Evolutionary conservation across 1,139 yeast genomes (phyloP).

Genomic region (Pichia sp.): DNA sequence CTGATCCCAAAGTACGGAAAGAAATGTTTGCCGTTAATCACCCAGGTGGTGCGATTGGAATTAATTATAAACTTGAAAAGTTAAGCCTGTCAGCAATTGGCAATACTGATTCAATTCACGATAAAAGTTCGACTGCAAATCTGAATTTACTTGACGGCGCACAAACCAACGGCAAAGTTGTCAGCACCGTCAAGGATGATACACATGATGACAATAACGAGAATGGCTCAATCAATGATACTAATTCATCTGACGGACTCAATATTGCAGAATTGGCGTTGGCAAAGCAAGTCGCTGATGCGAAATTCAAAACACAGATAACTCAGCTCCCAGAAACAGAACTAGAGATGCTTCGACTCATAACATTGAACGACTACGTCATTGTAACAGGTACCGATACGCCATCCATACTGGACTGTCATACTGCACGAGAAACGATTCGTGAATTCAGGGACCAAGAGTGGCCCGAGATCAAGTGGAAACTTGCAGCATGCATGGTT

Average conservation of each 20-base stretch:
- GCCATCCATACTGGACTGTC: slow-evolving; percentile 15
- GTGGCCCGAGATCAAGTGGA: slow-evolving; percentile 23
- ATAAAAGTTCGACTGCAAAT: background rate
- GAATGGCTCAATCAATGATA: background rate
- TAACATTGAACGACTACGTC: slow-evolving; percentile 31
- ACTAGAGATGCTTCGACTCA: slow-evolving; percentile 25
- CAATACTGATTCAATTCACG: background rate
- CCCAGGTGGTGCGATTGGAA: slow-evolving; percentile 90
- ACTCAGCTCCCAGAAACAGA: slow-evolving; percentile 24
- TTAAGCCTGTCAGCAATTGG: slow-evolving; percentile 2
- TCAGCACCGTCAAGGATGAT: too few relatives aligned
- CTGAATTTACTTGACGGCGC: too few relatives aligned
- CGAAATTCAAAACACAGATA: slow-evolving; percentile 18
- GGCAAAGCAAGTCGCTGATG: slow-evolving; percentile 15
- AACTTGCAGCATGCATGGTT: slow-evolving; percentile 10
- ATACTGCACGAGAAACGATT: slow-evolving; percentile 16
- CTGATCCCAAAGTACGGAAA: slow-evolving; percentile 47
- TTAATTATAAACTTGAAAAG: slow-evolving; percentile 29
- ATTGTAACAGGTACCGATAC: slow-evolving; percentile 13
- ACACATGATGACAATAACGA: background rate
- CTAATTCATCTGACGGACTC: slow-evolving; percentile 11
- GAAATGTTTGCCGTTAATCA: slow-evolving; percentile 61
- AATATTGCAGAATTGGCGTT: slow-evolving; percentile 19
- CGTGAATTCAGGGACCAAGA: slow-evolving; percentile 17
- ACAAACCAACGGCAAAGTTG: too few relatives aligned